Base-by-base conservation (phyloP, 176 grass and related monocot species). In the Miscanthus lutarioriparius region DNA sequence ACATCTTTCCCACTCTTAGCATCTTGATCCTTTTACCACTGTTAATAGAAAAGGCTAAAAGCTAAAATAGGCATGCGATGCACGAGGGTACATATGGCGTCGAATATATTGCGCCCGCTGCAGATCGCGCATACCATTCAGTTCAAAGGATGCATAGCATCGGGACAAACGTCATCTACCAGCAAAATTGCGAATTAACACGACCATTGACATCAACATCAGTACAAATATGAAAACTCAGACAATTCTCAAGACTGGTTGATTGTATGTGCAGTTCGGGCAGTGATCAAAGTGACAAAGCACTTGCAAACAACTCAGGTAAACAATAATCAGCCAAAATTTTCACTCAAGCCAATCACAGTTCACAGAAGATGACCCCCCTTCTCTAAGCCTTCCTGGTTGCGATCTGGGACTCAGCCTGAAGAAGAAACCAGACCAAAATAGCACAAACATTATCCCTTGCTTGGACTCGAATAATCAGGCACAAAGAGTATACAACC, bases 321-420 rank as follows among this genome's bases (percentile, higher is more conserved):
- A n/a, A n/a, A 78, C 72, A 71, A 11, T 28, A n/a, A 64, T 6
- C 1, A 27, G 74, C 84, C 58, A 87, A 87, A 90, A 90, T 16
- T 83, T 73, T 23, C 15, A 62, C 45, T 83, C 65, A 61, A 47
- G 75, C 59, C 35, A 41, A n/a, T n/a, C n/a, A n/a, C n/a, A n/a
- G n/a, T n/a, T 36, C 5, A 33, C 12, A 20, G 6, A 78, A 14
- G 58, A 67, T 82, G 78, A n/a, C 11, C 39, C 64, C n/a, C 45
- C 36, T 72, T 86, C 58, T 77, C 85, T 92, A 88, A 30, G 78
- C 83, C 89, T 93, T 97, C 82, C 87, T 91, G 67, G 93, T 77
- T 6, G 91, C 87, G 26, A 97, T 91, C 78, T 97, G 94, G 3
- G 94, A 91, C 70, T 97, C 87, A 0, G 87, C 86, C 94, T 97